These are phyloP conservation scores for Chrysoporthe austroafricana DNA, from an alignment of 2,329 filamentous ascomycete species.

Conservation along the genomic window DNA sequence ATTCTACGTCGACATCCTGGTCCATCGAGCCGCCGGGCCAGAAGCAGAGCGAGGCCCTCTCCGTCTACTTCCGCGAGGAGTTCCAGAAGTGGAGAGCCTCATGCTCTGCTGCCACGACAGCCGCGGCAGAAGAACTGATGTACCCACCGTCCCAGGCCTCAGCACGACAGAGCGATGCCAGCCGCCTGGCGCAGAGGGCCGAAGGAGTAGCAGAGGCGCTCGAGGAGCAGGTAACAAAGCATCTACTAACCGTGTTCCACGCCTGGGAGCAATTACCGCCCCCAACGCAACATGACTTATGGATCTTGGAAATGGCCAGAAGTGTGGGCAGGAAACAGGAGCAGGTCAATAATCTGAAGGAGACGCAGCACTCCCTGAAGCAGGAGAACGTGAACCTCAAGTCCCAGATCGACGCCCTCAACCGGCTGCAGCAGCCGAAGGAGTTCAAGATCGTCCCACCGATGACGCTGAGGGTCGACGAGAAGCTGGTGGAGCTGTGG, in stretches of 20 bases:
- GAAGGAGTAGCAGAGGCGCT: constrained; percentile 61
- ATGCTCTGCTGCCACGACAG: constrained; percentile 54
- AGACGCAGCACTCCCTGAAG: constrained; percentile 52
- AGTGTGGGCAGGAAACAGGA: constrained; percentile 61
- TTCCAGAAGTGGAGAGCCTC: constrained; percentile 67
- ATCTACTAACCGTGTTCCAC: constrained; percentile 75
- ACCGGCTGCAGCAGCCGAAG: constrained; percentile 60
- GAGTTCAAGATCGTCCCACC: constrained; percentile 61
- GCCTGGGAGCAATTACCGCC: constrained; percentile 72
- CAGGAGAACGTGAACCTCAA: constrained; percentile 63
- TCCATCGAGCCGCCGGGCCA: constrained; percentile 75
- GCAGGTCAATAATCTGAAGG: constrained; percentile 55
- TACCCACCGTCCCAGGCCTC: constrained; percentile 48
- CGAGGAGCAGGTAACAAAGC: constrained; percentile 71
- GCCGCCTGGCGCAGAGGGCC: constrained; percentile 51
- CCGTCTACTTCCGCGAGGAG: constrained; percentile 67
- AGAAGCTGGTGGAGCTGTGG: constrained; percentile 51
- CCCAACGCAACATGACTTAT: constrained; percentile 61
- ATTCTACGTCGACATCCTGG: constrained; percentile 79
- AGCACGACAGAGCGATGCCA: constrained; percentile 47
- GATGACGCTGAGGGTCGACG: constrained; percentile 55
- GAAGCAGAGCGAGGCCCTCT: constrained; percentile 74
- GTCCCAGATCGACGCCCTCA: constrained; percentile 62
- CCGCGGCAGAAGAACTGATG: constrained; percentile 53
- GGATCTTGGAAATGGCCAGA: constrained; percentile 65